Base-by-base conservation (phyloP, 306 rosid genomes). In the cucumber (Cucumis sativus) region DNA sequence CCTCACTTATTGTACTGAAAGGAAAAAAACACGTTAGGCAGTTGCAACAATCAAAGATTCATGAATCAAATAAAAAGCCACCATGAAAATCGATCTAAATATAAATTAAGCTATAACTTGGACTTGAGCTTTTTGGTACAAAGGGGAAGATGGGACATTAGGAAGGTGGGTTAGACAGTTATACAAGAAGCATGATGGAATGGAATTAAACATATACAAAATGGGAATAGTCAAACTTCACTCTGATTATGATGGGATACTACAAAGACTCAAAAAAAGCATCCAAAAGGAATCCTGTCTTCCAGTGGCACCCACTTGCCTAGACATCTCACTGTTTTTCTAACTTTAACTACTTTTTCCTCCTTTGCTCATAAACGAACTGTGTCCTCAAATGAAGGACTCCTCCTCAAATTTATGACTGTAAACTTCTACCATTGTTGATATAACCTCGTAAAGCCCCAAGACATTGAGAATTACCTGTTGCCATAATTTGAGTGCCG, bases 151-250 rank as follows among this genome's bases (percentile, higher is more conserved):
- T 47, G 5, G 10, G 76, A 43, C 76, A 47, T 4, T 49, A 23
- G 57, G 57, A 69, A 69, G 13, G 59, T 70, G 21, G 41, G 76
- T 21, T 47, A 70, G 76, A 49, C 59, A 45, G 76, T 47, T 25
- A 70, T 23, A 70, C 58, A 70, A 47, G 56, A 47, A 70, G 57
- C 76, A 47, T 23, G 76, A 70, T 70, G 76, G 23, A 70, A 47
- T 70, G 37, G 74, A 67, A 41, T 43, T 47, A 70, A 73, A 80
- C 77, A 43, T 20, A 25, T 58, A 71, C 14, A 59, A 75, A 65
- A 84, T 90, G 90, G 91, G 3, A 59, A 11, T 85, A 88, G 89
- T 90, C 95, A 90, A 86, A 66, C 74, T 76, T 78, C 51, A 76
- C 80, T 85, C 77, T 72, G 45, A 85, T 80, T 62, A 76, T 76